Conservation (phyloP, 345 rosid species). For the Clarkia xantiana region DNA sequence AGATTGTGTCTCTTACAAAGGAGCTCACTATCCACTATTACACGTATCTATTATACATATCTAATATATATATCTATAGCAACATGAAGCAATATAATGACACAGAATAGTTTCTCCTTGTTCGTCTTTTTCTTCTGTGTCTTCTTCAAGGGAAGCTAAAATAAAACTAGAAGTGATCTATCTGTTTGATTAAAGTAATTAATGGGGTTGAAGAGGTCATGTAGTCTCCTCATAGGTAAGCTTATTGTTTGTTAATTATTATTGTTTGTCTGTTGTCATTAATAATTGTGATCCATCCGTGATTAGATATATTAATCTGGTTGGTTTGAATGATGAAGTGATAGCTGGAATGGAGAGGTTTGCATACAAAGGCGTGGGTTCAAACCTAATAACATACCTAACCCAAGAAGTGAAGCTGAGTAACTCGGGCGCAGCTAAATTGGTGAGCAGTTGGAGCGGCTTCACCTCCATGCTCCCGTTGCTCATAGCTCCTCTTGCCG, state of each 20-base stretch:
- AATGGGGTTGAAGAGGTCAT: conserved; percentile 42
- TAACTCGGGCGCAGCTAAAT: conserved; percentile 76
- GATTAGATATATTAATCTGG: too few relatives aligned
- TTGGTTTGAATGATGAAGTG: conserved; percentile 14
- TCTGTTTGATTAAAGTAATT: too few relatives aligned
- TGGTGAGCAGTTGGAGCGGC: conserved; percentile 85
- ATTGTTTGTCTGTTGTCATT: background rate
- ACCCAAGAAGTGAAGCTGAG: conserved; percentile 74
- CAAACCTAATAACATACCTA: conserved; percentile 79
- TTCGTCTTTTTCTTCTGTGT: background rate
- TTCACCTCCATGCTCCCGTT: conserved; percentile 77
- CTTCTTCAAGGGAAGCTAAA: too few relatives aligned
- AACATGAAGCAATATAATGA: too few relatives aligned
- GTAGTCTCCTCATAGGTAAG: conserved; percentile 69
- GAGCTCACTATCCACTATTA: too few relatives aligned
- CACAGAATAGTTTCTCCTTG: too few relatives aligned
- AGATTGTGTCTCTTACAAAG: too few relatives aligned
- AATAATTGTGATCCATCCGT: background rate
- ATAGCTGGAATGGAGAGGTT: conserved; percentile 85
- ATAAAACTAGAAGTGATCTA: too few relatives aligned
- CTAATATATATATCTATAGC: too few relatives aligned
- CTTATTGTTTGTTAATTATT: background rate
- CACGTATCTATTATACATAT: too few relatives aligned
- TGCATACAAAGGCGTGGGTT: conserved; percentile 93
- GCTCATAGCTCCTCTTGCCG: conserved; percentile 70